Base-by-base conservation (phyloP, 495 filamentous ascomycete species). In the Aspergillus egyptiacus region DNA sequence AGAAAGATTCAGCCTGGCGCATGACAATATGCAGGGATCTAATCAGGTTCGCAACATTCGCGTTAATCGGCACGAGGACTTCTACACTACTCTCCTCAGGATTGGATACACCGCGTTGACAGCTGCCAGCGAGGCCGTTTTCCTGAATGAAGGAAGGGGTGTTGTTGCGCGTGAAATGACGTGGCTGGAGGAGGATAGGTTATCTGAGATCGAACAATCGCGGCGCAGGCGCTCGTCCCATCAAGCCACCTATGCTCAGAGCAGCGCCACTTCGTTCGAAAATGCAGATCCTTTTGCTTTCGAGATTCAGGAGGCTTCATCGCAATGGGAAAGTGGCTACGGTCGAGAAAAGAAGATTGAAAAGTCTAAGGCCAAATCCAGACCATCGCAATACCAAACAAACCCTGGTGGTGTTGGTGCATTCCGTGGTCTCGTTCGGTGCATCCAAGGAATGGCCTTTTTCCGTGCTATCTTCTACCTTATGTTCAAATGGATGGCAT, bases 71-170 rank as follows among this genome's bases (percentile, higher is more conserved):
- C 79, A 85, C 39, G 91, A 96, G 68, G 94, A 98, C 57, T 96
- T 97, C 65, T 98, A 96, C 61, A 95, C 87, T 0, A 83, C 89
- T 0, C 74, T 97, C 6, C 77, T 97, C 13, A 84, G 88, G 39
- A 75, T 86, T 25, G 93, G 93, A 0, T 97, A 95, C 55, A 79
- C 79, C 14, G 82, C 88, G 28, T 77, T 97, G 39, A 95, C 89
- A 1, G 89, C 91, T 54, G 93, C 94, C 0, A 94, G 87, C 51
- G 89, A 97, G 62, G 91, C 93, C 0, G 94, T 97, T 0, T 98
- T 94, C 60, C 74, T 98, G 17, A 91, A 95, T 43, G 93, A 97
- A 68, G 89, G 90, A 10, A 76, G 77, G 22, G 69, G 71, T n/a
- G 81, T 98, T 17, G 79, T 79, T 39, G 71, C 95, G 8, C 78